phyloP scores from a whole-genome alignment of 495 filamentous ascomycete genomes.

The Ramalina intermedia region DNA sequence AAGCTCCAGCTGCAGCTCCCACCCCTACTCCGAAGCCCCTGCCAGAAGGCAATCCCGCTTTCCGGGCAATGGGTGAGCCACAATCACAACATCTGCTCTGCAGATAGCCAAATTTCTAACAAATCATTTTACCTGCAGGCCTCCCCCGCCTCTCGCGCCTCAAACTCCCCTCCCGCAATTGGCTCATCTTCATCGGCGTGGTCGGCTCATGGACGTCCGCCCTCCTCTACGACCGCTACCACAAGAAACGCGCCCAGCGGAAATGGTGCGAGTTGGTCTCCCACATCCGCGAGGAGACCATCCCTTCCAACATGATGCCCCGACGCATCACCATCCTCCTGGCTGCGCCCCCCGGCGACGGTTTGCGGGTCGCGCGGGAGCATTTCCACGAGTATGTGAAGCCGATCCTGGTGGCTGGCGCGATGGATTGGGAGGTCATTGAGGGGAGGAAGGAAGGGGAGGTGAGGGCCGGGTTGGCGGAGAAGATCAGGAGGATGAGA shows the following conservation, averaged over 20 bases:
- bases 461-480: conserved; percentile 64
- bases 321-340: conserved; percentile 80
- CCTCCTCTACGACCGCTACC: conserved; percentile 75
- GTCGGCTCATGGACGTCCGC: conserved; percentile 61
- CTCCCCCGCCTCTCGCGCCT: conserved; percentile 57
- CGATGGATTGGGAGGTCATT: conserved; percentile 87
- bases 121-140: conserved; percentile 23
- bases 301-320: conserved; percentile 55
- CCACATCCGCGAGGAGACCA: conserved; percentile 66
- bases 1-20: conserved; percentile 11
- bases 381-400: conserved; percentile 95
- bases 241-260: conserved; percentile 66
- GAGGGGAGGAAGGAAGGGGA: conserved; percentile 85
- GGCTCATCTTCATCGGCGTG: conserved; percentile 84
- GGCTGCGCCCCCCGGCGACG: conserved; percentile 71
- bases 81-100: neutral
- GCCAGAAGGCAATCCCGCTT: conserved; percentile 43
- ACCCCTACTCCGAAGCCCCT: conserved; percentile 28
- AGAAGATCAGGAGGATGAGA: conserved; percentile 59
- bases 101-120: neutral
- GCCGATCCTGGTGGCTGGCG: conserved; percentile 76
- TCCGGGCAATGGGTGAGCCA: conserved; percentile 54
- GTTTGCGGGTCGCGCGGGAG: conserved; percentile 66
- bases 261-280: conserved; percentile 82
- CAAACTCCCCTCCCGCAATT: conserved; percentile 89